Conservation (phyloP, 345 rosid genomes). For the Mercurialis annua region DNA sequence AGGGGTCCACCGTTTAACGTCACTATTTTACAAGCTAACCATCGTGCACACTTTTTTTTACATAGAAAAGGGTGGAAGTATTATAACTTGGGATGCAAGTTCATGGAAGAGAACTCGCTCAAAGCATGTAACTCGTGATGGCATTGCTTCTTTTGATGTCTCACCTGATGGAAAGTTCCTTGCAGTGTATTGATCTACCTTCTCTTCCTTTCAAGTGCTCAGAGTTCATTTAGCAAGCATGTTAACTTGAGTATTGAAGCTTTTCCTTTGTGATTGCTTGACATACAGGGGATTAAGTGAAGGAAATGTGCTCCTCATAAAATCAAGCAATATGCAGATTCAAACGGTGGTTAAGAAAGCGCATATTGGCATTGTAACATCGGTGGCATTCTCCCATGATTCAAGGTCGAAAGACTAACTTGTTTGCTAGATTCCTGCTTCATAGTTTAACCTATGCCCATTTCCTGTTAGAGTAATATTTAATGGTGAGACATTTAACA, state of each 20-base stretch:
- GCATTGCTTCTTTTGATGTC: conserved; percentile 67
- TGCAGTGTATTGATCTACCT: conserved; percentile 48
- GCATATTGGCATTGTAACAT: conserved; percentile 83
- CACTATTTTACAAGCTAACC: conserved; percentile 4
- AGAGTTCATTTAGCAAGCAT: conserved; percentile 10
- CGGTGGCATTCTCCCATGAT: conserved; percentile 73
- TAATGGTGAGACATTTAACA: conserved; percentile 12
- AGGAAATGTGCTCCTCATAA: conserved; percentile 64
- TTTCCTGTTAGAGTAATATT: conserved; percentile 1
- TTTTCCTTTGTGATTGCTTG: conserved; percentile 10
- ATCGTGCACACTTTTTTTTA: conserved; percentile 1
- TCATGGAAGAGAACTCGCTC: conserved; percentile 58
- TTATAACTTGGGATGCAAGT: conserved; percentile 68
- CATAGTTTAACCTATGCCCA: background rate
- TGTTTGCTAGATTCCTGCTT: background rate
- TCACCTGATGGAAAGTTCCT: conserved; percentile 78
- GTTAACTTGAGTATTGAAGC: background rate
- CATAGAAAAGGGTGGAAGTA: conserved; percentile 64
- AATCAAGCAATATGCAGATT: conserved; percentile 44
- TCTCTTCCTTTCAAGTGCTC: conserved; percentile 6
- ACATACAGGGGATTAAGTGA: conserved; percentile 61
- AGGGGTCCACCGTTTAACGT: background rate
- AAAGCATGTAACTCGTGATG: conserved; percentile 48
- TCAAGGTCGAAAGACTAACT: conserved; percentile 54
- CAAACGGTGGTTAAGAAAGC: conserved; percentile 55